Evolutionary conservation across 2,329 filamentous ascomycete species (phyloP), one percentile per base, ranked within the genome.

Genomic region (Scedosporium dehoogii): DNA sequence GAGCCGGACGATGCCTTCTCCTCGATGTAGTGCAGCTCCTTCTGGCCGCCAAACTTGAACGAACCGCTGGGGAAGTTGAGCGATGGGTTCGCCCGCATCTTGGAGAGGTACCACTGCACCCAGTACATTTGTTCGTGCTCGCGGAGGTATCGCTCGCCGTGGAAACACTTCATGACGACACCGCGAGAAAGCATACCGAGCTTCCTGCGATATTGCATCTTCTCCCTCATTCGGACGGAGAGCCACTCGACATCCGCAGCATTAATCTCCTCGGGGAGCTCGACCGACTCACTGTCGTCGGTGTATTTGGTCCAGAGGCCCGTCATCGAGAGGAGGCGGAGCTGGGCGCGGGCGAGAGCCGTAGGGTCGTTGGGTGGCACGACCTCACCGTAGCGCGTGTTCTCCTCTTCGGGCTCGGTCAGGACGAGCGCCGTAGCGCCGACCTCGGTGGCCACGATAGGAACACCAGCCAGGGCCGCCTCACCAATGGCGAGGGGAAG

Each of bases 331-430:
- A 88, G 76, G 66, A 87, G 78, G 62, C 81, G 81, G 65, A 88
- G 81, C 67, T 88, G 85, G 0, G 85, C 85, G 25, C 80, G 76
- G 1, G 85, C 85, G 1, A 88, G 75, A 4, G 81, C 79, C 44
- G 78, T 77, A 3, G 84, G 79, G 69, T 88, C 85, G 66, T 87
- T 87, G 2, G 85, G 85, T 14, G 85, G 81, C 2, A 87, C 84
- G 4, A 87, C 82, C 63, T 83, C 84, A 65, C 82, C 84, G 73
- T 83, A 87, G 4, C 78, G 74, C 66, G 67, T 68, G 18, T 74
- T 77, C 57, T 76, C 75, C 59, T 79, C 77, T 44, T 69, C 64
- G 0, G 78, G 79, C 65, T 84, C 80, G 0, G 81, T 84, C n/a
- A 84, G 73, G 0, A 84, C 81, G 27, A 81, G 75, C 2, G 81